Percentiles rank a stretch among this genome's conserved stretches.
These are phyloP conservation scores for Ustilago cynodontis DNA, from an alignment of 1,284 basidiomycete species.

Conservation along the genomic window DNA sequence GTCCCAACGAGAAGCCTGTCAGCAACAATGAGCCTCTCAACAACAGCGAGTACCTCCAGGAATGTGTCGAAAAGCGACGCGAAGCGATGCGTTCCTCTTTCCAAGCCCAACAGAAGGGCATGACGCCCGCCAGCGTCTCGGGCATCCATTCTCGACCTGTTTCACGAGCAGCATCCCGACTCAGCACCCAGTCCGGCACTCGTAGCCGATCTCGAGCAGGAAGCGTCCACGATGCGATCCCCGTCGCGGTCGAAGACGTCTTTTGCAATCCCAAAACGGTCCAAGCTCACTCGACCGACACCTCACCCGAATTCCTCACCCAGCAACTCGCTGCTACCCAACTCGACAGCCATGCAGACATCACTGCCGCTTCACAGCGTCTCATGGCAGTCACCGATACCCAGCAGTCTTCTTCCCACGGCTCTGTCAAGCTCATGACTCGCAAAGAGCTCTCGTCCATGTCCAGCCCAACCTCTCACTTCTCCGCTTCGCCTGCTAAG, in stretches of 20 bases:
- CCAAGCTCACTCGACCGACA: slow-evolving; percentile 42
- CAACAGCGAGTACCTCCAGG: slow-evolving; percentile 48
- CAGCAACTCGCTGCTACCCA: slow-evolving; percentile 31
- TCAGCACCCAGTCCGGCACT: slow-evolving; percentile 50
- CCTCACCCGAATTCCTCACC: slow-evolving; percentile 35
- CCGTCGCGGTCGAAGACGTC: slow-evolving; percentile 59
- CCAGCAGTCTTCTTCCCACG: slow-evolving; percentile 4
- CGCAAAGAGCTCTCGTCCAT: slow-evolving; percentile 20
- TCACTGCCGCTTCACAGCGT: slow-evolving; percentile 38
- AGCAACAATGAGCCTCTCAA: slow-evolving; percentile 25
- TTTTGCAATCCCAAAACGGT: slow-evolving; percentile 53
- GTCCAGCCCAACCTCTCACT: slow-evolving; percentile 30
- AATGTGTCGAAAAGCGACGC: slow-evolving; percentile 50
- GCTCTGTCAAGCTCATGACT: slow-evolving; percentile 23
- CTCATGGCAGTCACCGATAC: slow-evolving; percentile 33
- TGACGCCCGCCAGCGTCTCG: slow-evolving; percentile 22
- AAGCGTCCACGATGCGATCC: slow-evolving; percentile 63
- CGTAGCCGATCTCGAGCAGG: slow-evolving; percentile 56
- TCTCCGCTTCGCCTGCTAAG: slow-evolving; percentile 20
- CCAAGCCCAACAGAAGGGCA: slow-evolving; percentile 55
- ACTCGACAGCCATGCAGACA: slow-evolving; percentile 18
- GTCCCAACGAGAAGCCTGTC: slow-evolving; percentile 31
- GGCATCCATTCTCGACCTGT: slow-evolving; percentile 22
- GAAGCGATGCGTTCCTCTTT: slow-evolving; percentile 57
- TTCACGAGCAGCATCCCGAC: slow-evolving; percentile 48